phyloP scores from a whole-genome alignment of 768 basidiomycete genomes.

The Clitopilus passeckerianus region DNA sequence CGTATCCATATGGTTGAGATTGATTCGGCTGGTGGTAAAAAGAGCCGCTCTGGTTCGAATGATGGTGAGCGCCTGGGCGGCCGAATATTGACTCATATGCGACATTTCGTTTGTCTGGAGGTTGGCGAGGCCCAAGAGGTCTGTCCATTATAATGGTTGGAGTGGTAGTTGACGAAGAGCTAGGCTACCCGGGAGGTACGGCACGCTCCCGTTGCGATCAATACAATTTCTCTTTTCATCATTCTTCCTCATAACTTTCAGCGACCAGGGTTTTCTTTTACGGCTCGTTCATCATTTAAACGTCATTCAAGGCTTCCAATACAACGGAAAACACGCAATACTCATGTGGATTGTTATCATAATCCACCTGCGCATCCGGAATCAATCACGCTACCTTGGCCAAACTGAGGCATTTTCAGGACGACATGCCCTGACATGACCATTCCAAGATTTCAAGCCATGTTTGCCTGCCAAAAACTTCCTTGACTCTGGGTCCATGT shows the following conservation, averaged over 20 bases:
- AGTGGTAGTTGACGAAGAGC: constrained; percentile 4
- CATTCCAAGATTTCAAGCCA: too few species aligned
- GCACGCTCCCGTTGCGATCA: neutral
- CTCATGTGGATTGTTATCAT: neutral
- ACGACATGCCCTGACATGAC: too few species aligned
- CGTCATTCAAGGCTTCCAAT: neutral
- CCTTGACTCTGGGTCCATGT: too few species aligned
- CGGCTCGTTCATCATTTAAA: neutral
- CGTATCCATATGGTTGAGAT: constrained; percentile 25
- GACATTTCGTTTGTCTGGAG: constrained; percentile 70
- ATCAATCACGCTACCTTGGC: too few species aligned
- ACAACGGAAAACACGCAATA: neutral
- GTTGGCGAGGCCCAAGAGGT: constrained; percentile 51
- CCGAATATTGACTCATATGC: constrained; percentile 90
- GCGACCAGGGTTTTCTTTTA: neutral
- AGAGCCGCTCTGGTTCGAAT: constrained; percentile 23
- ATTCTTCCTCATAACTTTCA: neutral
- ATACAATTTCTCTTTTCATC: constrained; percentile 1
- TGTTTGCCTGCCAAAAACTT: too few species aligned
- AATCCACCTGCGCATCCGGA: too few species aligned
- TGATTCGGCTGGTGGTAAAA: constrained; percentile 17
- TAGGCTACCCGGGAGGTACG: constrained; percentile 8
- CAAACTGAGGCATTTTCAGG: too few species aligned
- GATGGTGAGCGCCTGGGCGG: constrained; percentile 58
- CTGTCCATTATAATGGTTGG: constrained; percentile 33